phyloP scores from a whole-genome alignment of 176 grass and related monocot genomes.

The Musa itinerans region DNA sequence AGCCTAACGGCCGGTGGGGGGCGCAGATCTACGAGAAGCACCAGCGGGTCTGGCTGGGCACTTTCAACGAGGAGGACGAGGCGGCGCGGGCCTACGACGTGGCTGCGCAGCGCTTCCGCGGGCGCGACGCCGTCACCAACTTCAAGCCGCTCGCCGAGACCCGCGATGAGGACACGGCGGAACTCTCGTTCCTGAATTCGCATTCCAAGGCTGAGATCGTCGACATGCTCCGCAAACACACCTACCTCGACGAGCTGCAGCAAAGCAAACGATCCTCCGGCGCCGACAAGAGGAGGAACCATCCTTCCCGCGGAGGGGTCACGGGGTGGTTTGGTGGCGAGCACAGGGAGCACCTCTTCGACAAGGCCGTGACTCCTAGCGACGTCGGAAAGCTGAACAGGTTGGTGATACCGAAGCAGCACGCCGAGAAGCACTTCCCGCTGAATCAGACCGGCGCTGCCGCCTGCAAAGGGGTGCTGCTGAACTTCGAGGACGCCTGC shows the following conservation, averaged over 20 bases:
- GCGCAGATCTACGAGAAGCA: constrained; percentile 14
- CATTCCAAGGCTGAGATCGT: constrained; percentile 13
- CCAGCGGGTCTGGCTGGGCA: constrained; percentile 12
- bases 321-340: not conserved
- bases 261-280: not conserved
- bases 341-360: not conserved
- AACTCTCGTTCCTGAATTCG: not conserved
- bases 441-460: not conserved
- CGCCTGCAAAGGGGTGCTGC: not conserved
- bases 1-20: constrained; percentile 12
- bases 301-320: no score
- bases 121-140: constrained; percentile 8
- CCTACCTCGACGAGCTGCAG: constrained; percentile 8
- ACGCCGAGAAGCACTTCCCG: constrained; percentile 10
- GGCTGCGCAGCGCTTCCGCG: constrained; percentile 9
- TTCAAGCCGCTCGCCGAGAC: not conserved
- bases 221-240: constrained; percentile 15
- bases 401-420: constrained; percentile 10
- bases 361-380: constrained; percentile 1
- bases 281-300: not conserved
- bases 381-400: constrained; percentile 10
- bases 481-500: not conserved
- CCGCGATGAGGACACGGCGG: not conserved
- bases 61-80: not conserved
- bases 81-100: constrained; percentile 9